Base-by-base conservation (phyloP, 768 basidiomycete species). In the Macrolepiota fuliginosa region DNA sequence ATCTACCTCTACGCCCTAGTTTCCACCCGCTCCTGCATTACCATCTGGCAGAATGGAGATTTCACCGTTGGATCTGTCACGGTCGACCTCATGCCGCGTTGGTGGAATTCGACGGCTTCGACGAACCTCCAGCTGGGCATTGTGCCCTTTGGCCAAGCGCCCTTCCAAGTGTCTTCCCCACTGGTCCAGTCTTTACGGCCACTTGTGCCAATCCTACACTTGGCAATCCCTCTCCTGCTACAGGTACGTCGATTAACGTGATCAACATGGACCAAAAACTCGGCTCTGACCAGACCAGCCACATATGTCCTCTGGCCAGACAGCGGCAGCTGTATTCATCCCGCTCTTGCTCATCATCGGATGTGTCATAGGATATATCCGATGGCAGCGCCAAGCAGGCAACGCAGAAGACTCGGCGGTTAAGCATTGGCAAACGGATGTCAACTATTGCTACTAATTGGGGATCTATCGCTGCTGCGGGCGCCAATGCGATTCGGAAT, bases 371-470 rank as follows among this genome's bases (percentile, higher is more conserved):
- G 67, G 75, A 0, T 91, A 84, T 72, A 69, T 93, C 76, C 82
- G 73, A 68, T 73, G 76, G 61, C 82, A 72, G 54, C 84, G 91
- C n/a, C 62, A 67, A 72, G 32, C 80, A 73, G 63, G 77, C 78
- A 53, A 75, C 74, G 60, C 77, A 81, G 29, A 80, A 88, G 70
- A 79, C 83, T 68, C 80, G 75, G 70, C 78, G 79, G 22, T 94
- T 84, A 79, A 85, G 81, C 42, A 72, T 94, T 71, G 91, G 93
- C 76, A 86, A 85, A 72, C 88, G 91, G 71, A 92, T 94, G 91
- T 88, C 86, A 1, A 90, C 88, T 52, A 90, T 92, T 65, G 87
- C 86, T 5, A 75, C 81, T 19, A 88, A 92, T 68, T 93, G 91
- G 91, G 88, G 87, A 71, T 79, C 81, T 47, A 85, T 92, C 66